Evolutionary conservation across 148 eudicot genomes (phyloP).

Genomic region (Limonium bicolor): DNA sequence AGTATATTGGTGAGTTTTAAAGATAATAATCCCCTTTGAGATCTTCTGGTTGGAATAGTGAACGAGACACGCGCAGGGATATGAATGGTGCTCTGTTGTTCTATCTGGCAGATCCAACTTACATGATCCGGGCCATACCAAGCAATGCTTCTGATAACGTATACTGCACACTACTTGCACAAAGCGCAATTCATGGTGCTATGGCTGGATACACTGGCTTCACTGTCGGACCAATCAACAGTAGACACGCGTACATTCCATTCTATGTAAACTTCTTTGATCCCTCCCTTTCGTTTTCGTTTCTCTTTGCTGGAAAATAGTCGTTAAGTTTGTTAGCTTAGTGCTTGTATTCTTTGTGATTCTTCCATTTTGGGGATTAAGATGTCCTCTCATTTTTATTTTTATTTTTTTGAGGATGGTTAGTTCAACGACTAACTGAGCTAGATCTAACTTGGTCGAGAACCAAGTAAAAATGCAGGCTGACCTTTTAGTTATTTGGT

Average conservation of each 20-base stretch:
- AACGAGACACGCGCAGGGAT: background rate
- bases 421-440: too few relatives aligned
- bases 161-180: conserved; percentile 81
- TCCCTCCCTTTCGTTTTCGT: too few relatives aligned
- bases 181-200: conserved; percentile 87
- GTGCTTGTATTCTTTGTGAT: too few relatives aligned
- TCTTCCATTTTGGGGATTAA: too few relatives aligned
- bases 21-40: too few relatives aligned
- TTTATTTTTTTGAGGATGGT: too few relatives aligned
- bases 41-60: background rate
- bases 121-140: conserved; percentile 87
- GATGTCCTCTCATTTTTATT: too few relatives aligned
- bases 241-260: conserved; percentile 72
- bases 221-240: conserved; percentile 74
- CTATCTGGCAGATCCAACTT: conserved; percentile 58
- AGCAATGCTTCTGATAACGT: conserved; percentile 86
- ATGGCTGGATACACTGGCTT: conserved; percentile 95
- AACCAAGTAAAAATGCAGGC: too few relatives aligned
- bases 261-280: conserved; percentile 77
- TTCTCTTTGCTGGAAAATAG: too few relatives aligned
- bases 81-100: background rate
- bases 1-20: conserved; percentile 75
- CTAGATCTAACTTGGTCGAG: too few relatives aligned
- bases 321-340: too few relatives aligned
- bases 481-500: background rate